Conservation (phyloP, 257 asterid species). For the Solanum arcanum region DNA sequence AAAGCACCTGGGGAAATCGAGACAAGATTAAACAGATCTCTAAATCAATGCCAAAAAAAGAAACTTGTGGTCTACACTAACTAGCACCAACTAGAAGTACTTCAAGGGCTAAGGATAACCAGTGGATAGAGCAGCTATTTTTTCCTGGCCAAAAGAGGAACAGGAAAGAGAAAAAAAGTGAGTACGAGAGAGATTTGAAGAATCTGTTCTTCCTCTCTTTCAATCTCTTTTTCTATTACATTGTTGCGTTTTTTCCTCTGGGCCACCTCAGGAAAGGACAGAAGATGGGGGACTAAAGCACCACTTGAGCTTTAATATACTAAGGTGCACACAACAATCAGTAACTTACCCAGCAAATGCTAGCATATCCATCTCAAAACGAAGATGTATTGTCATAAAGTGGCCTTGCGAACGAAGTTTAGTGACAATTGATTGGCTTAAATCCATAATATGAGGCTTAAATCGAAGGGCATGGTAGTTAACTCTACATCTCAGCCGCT, state of each 20-base stretch:
- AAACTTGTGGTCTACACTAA: background rate
- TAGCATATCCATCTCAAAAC: slow-evolving; percentile 99
- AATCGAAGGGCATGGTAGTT: slow-evolving; percentile 90
- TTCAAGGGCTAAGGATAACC: background rate
- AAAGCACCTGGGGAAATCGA: slow-evolving; percentile 53
- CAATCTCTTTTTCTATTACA: background rate
- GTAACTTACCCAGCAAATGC: slow-evolving; percentile 90
- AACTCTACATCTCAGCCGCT: slow-evolving; percentile 89
- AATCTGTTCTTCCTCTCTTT: background rate
- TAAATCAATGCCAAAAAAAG: background rate
- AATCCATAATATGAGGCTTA: slow-evolving; percentile 88
- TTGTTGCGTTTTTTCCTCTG: background rate
- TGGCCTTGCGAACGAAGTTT: slow-evolving; percentile 89
- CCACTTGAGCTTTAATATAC: background rate
- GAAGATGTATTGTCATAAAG: slow-evolving; percentile 96
- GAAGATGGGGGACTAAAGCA: background rate
- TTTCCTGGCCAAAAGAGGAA: background rate
- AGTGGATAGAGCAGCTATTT: background rate
- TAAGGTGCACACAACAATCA: background rate
- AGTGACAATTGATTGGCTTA: slow-evolving; percentile 69
- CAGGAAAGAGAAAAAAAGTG: background rate
- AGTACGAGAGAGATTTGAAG: background rate
- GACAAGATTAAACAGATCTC: background rate
- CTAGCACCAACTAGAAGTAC: background rate
- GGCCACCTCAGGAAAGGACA: background rate